Evolutionary conservation across 345 rosid genomes (phyloP).

Genomic region (Sisymbrium altissimum): DNA sequence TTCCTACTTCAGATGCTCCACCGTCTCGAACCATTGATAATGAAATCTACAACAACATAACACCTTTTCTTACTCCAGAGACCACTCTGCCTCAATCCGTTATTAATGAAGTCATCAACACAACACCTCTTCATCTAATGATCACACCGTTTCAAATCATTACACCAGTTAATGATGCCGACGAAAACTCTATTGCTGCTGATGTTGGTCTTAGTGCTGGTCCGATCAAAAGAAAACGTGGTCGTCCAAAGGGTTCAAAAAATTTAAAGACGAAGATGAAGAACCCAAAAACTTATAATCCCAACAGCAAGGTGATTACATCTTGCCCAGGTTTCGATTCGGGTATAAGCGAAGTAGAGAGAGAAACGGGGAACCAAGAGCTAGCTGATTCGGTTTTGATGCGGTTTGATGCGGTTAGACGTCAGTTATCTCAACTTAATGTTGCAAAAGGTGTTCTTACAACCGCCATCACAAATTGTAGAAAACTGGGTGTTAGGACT

Average conservation of each 20-base stretch:
- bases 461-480: constrained; percentile 35
- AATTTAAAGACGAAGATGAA: background rate
- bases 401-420: constrained; percentile 45
- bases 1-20: background rate
- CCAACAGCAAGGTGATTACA: background rate
- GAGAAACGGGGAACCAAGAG: constrained; percentile 44
- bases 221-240: background rate
- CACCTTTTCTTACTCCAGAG: background rate
- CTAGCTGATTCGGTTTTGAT: constrained; percentile 33
- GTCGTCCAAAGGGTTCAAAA: constrained; percentile 1
- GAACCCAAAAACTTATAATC: background rate
- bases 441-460: constrained; percentile 19
- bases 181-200: background rate
- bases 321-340: background rate
- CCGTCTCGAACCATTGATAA: background rate
- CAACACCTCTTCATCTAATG: too few relatives aligned
- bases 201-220: background rate
- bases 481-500: constrained; percentile 43
- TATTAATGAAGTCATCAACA: background rate
- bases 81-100: background rate
- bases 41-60: background rate
- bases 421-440: constrained; percentile 47
- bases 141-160: too few relatives aligned
- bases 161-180: background rate
- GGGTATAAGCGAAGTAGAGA: constrained; percentile 14